Evolutionary conservation across 140 eudicot species (phyloP).

Genomic region (Cichorium intybus): DNA sequence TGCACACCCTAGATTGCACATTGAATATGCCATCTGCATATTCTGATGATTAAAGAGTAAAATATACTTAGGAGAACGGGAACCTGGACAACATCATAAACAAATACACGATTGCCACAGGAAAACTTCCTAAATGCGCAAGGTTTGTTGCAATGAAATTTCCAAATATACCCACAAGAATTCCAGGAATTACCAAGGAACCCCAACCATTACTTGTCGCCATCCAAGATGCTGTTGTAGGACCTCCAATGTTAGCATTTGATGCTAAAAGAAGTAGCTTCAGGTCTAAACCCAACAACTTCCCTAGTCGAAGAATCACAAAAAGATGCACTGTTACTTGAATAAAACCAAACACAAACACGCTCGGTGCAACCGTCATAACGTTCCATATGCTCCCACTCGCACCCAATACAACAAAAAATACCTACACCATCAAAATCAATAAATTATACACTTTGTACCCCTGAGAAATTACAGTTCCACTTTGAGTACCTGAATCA

Average conservation of each 20-base stretch:
- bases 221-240: conserved; percentile 94
- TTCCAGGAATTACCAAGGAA: conserved; percentile 70
- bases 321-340: conserved; percentile 74
- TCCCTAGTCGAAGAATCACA: conserved; percentile 70
- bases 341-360: conserved; percentile 70
- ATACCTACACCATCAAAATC: conserved; percentile 41
- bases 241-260: conserved; percentile 92
- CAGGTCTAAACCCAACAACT: conserved; percentile 47
- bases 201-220: conserved; percentile 88
- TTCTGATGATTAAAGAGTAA: no score
- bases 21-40: no score
- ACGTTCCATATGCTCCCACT: conserved; percentile 83
- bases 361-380: conserved; percentile 66
- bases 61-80: no score
- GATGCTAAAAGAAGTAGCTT: conserved; percentile 72
- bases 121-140: no score
- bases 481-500: conserved; percentile 97
- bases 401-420: conserved; percentile 85
- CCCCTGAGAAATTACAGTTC: no score
- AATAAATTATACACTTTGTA: background rate
- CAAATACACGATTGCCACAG: no score
- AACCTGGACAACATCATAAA: no score
- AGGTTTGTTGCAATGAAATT: conserved; percentile 68
- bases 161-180: conserved; percentile 86
- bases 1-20: no score